Conservation (phyloP, 2,329 filamentous ascomycete genomes). For the Paecilomyces formosus region DNA sequence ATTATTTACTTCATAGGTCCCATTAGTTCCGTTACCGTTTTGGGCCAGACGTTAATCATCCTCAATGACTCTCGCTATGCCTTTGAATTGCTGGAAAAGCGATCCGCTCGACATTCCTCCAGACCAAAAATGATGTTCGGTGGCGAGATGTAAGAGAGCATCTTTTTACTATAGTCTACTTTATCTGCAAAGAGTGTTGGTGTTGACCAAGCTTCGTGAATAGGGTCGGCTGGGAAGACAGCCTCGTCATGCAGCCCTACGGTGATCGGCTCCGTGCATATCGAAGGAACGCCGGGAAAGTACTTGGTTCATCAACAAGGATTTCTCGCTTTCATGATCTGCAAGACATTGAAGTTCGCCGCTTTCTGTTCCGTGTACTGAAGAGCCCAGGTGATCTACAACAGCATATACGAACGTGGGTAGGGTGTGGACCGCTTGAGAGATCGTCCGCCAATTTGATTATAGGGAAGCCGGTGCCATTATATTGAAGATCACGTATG, state of each 20-base stretch:
- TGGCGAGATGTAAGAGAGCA: constrained; percentile 24
- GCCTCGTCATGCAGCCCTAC: constrained; percentile 26
- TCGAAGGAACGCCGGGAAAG: constrained; percentile 38
- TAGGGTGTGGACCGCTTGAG: not conserved
- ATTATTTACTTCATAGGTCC: constrained; percentile 10
- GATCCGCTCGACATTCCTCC: constrained; percentile 16
- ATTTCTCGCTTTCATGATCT: constrained; percentile 32
- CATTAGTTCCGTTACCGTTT: constrained; percentile 25
- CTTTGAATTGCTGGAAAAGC: constrained; percentile 23
- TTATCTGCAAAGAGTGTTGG: not conserved
- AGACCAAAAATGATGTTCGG: constrained; percentile 18
- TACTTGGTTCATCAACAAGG: constrained; percentile 37
- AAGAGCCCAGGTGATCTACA: constrained; percentile 31
- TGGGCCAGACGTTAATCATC: constrained; percentile 25
- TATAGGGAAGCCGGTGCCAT: constrained; percentile 28
- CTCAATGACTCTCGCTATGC: constrained; percentile 21
- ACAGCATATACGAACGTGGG: constrained; percentile 31
- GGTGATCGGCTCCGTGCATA: constrained; percentile 30
- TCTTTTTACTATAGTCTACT: no score
- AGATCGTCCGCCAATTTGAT: not conserved
- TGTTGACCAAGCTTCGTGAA: not conserved
- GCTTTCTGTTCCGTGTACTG: constrained; percentile 37
- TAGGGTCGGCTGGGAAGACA: constrained; percentile 30
- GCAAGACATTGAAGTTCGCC: constrained; percentile 38
- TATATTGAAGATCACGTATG: constrained; percentile 32